These are phyloP conservation scores for Gossypium australe DNA, from an alignment of 345 rosid genomes.

Conservation along the genomic window DNA sequence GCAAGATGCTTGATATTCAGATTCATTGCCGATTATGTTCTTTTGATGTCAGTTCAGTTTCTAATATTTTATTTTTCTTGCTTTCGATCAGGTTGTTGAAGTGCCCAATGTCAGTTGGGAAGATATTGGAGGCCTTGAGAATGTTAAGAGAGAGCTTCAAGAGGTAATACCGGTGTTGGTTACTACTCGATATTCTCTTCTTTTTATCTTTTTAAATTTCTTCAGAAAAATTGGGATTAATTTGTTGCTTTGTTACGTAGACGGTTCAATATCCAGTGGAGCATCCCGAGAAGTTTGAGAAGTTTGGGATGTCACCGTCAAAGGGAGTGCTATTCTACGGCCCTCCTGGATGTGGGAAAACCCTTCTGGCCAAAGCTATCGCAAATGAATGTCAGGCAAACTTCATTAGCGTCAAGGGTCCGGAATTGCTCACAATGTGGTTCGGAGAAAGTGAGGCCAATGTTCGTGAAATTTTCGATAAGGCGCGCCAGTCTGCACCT, in stretches of 20 bases:
- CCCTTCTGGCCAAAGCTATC: slow-evolving; percentile 95
- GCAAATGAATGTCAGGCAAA: slow-evolving; percentile 97
- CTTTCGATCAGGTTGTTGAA: slow-evolving; percentile 71
- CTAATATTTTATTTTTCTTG: slow-evolving; percentile 7
- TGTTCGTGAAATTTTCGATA: slow-evolving; percentile 91
- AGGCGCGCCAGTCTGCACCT: slow-evolving; percentile 93
- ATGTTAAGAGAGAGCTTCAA: slow-evolving; percentile 88
- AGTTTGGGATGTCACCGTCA: slow-evolving; percentile 96
- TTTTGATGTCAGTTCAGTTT: neutral
- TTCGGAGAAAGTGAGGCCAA: slow-evolving; percentile 97
- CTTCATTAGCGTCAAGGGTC: slow-evolving; percentile 93
- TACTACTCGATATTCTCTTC: neutral
- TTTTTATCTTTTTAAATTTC: neutral
- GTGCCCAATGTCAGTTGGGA: slow-evolving; percentile 93
- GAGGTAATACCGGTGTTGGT: slow-evolving; percentile 44
- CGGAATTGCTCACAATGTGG: slow-evolving; percentile 97
- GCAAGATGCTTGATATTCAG: neutral
- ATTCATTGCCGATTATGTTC: neutral
- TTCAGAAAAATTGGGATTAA: neutral
- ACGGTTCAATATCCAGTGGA: slow-evolving; percentile 99
- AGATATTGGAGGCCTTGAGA: slow-evolving; percentile 93
- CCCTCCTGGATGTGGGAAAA: slow-evolving; percentile 97
- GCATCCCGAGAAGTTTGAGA: slow-evolving; percentile 97
- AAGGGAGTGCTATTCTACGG: slow-evolving; percentile 97
- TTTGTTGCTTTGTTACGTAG: slow-evolving; percentile 30